Percentiles rank a stretch among this genome's conserved stretches.
phyloP scores from a whole-genome alignment of 352 stramenopile species.

The Globisporangium viniferum region DNA sequence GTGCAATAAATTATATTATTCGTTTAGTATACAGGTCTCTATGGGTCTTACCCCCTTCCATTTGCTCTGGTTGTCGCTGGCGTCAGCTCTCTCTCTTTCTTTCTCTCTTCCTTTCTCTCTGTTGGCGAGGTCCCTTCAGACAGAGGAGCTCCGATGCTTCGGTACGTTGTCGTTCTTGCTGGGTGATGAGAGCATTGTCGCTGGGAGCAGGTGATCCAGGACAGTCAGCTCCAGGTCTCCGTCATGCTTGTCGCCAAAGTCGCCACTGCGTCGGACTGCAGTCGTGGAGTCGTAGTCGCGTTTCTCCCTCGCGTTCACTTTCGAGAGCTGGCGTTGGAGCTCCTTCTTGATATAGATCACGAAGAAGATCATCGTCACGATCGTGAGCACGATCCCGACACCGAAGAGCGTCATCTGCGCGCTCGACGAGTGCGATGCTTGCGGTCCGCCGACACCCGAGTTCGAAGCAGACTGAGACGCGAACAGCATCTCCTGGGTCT shows the following conservation, averaged over 20 bases:
- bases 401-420: slow-evolving; percentile 28
- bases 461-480: slow-evolving; percentile 12
- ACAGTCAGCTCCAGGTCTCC: neutral
- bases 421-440: slow-evolving; percentile 13
- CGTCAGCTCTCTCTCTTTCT: neutral
- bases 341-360: slow-evolving; percentile 50
- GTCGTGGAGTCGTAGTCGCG: slow-evolving; percentile 1
- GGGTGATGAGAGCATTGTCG: neutral
- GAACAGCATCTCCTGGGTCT: slow-evolving; percentile 45
- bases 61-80: neutral
- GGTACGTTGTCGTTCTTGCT: neutral
- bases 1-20: neutral
- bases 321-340: slow-evolving; percentile 34
- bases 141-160: neutral
- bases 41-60: neutral
- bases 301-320: slow-evolving; percentile 24
- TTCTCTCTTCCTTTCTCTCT: neutral
- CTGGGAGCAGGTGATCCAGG: slow-evolving; percentile 3
- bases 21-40: neutral
- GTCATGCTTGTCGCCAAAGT: neutral
- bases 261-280: slow-evolving; percentile 1
- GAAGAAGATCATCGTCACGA: slow-evolving; percentile 43
- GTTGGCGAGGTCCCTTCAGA: neutral
- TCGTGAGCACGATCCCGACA: slow-evolving; percentile 31
- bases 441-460: slow-evolving; percentile 16